Percentiles rank a stretch among this genome's conserved stretches.
phyloP scores from a whole-genome alignment of 2,329 filamentous ascomycete genomes.

The Helotiales sp. region DNA sequence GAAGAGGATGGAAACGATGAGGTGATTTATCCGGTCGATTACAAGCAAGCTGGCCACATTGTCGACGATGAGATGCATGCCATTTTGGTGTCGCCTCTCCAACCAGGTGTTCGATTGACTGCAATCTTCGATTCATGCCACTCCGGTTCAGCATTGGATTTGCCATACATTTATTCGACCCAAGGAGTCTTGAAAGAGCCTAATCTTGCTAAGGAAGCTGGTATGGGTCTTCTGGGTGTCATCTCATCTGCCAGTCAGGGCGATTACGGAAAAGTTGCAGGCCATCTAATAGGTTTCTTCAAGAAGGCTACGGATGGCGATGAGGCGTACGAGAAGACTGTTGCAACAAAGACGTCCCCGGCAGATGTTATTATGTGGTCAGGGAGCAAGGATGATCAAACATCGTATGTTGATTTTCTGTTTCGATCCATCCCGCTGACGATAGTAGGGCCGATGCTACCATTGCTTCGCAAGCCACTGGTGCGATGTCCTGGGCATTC shows the following conservation, averaged over 20 bases:
- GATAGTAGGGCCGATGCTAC: constrained; percentile 74
- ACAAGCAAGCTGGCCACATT: constrained; percentile 75
- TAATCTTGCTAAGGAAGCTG: constrained; percentile 43
- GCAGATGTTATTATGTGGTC: constrained; percentile 98
- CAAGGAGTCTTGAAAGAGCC: constrained; percentile 61
- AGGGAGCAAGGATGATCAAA: constrained; percentile 93
- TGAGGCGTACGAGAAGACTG: constrained; percentile 76
- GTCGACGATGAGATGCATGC: constrained; percentile 82
- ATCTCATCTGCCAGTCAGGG: constrained; percentile 74
- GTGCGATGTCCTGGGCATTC: constrained; percentile 97
- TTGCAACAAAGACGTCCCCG: constrained; percentile 87
- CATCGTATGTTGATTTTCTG: constrained; percentile 66
- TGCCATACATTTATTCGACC: constrained; percentile 64
- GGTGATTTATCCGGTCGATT: constrained; percentile 83
- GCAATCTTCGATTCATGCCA: constrained; percentile 72
- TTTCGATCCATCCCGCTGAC: not conserved
- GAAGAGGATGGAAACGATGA: constrained; percentile 83
- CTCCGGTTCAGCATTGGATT: constrained; percentile 66
- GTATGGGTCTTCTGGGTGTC: constrained; percentile 63
- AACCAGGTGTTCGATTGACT: constrained; percentile 78
- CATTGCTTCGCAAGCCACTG: constrained; percentile 82
- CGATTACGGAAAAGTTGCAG: constrained; percentile 80
- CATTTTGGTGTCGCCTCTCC: constrained; percentile 75
- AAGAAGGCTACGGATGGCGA: constrained; percentile 85
- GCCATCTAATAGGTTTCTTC: constrained; percentile 77